Conservation (phyloP, 192 early-diverging fungal genomes). For the Coemansia guatemalensis region DNA sequence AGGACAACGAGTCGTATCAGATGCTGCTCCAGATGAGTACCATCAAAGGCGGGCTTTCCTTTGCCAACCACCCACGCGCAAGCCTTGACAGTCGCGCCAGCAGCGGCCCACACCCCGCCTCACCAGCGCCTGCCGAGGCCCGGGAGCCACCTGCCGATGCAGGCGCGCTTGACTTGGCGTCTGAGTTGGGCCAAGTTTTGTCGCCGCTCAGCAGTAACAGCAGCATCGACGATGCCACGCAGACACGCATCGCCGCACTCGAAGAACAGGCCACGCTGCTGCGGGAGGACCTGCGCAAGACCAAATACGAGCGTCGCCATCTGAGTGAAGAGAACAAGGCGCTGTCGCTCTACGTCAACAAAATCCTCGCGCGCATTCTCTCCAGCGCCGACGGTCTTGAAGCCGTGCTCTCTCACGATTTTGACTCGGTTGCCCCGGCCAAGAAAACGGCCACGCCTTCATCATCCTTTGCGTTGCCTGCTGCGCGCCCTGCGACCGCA, state of each 20-base stretch:
- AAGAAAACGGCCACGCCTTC: background rate
- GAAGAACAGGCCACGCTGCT: conserved; percentile 47
- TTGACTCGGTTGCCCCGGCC: conserved; percentile 13
- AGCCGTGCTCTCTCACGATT: conserved; percentile 52
- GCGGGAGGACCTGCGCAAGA: conserved; percentile 48
- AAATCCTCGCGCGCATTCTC: conserved; percentile 74
- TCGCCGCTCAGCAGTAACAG: conserved; percentile 11
- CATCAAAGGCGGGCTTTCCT: conserved; percentile 73
- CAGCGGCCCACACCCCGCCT: conserved; percentile 30
- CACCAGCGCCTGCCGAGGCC: conserved; percentile 11
- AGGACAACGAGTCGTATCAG: conserved; percentile 83
- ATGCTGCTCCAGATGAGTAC: conserved; percentile 77
- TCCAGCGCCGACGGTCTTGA: conserved; percentile 55
- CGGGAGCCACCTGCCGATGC: conserved; percentile 8
- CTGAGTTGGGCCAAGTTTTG: conserved; percentile 47
- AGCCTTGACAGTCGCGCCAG: conserved; percentile 50
- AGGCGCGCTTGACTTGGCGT: conserved; percentile 40
- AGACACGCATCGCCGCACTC: conserved; percentile 23
- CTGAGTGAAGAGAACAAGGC: conserved; percentile 68
- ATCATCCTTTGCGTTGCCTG: background rate
- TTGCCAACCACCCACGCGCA: conserved; percentile 35
- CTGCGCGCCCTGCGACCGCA: background rate
- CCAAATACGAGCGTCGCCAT: conserved; percentile 61
- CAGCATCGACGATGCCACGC: conserved; percentile 5
- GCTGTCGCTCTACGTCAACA: conserved; percentile 71